Conservation (phyloP, 371 early-diverging fungal species). For the Smittium mucronatum region DNA sequence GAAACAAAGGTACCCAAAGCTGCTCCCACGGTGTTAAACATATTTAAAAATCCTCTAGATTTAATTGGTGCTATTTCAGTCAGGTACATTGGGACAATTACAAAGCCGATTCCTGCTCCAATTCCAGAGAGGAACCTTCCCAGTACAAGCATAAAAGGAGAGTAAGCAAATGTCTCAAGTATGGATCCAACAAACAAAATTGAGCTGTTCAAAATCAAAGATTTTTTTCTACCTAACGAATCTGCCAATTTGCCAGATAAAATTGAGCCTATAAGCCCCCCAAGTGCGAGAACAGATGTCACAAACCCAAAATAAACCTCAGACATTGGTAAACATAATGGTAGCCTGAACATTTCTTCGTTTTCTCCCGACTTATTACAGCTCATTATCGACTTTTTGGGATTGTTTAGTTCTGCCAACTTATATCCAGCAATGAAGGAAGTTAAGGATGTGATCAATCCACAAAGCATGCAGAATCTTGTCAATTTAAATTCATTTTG, state of each 20-base stretch:
- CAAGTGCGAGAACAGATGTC: conserved; percentile 55
- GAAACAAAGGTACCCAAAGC: conserved; percentile 69
- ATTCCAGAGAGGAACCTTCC: conserved; percentile 80
- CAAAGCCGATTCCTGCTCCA: conserved; percentile 68
- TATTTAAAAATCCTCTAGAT: conserved; percentile 59
- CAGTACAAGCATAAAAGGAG: conserved; percentile 36
- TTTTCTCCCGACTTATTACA: conserved; percentile 1
- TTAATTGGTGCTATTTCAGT: conserved; percentile 66
- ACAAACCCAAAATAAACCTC: conserved; percentile 55
- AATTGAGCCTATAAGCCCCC: conserved; percentile 73
- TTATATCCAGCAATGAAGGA: conserved; percentile 73
- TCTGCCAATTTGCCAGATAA: conserved; percentile 52
- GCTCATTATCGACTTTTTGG: conserved; percentile 25
- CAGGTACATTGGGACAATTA: conserved; percentile 75
- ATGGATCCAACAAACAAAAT: conserved; percentile 48
- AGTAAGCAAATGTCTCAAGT: conserved; percentile 45
- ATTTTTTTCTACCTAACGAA: conserved; percentile 51
- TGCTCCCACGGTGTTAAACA: conserved; percentile 70
- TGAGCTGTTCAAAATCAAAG: conserved; percentile 51
- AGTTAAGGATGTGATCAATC: conserved; percentile 17
- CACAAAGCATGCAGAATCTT: conserved; percentile 5
- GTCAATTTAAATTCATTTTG: no score
- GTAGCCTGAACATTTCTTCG: conserved; percentile 28
- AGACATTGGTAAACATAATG: conserved; percentile 68
- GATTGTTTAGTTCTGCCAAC: conserved; percentile 69